Base-by-base conservation (phyloP, 306 rosid genomes). In the Cercis canadensis region DNA sequence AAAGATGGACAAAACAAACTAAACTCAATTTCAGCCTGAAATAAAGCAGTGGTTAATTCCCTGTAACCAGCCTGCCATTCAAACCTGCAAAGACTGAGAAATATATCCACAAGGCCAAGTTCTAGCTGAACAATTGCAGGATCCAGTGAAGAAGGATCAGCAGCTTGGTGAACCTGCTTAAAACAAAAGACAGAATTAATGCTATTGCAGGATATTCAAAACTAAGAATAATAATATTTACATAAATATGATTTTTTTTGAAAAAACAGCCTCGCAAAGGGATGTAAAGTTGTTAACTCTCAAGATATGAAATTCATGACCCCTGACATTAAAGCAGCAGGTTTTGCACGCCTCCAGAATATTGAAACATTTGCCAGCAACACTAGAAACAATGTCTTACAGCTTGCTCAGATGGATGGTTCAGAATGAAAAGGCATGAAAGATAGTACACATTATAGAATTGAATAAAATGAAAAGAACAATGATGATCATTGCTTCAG, bases 1-100 rank as follows among this genome's bases (percentile, higher is more conserved):
- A 93, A 80, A 81, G 96, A 86, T 37, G 98, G 98, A 83, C 85
- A 87, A 77, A 93, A 93, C 92, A 88, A 81, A 75, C 94, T 85
- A 84, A 78, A 93, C 83, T 93, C 97, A 36, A 93, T 85, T 83
- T 90, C 97, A 75, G 98, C 97, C 93, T 90, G 98, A 89, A 93
- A 88, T 69, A 93, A 77, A 72, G 89, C 92, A 50, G 97, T 90
- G 80, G 97, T 86, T 74, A 90, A 80, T 82, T 93, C 98, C 79
- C 81, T 89, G 51, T 88, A 90, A 74, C 98, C 98, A 59, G 89
- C 80, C 80, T 93, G 98, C 98, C 98, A 93, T 68, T 93, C 98
- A 67, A 93, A 88, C 60, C 92, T 81, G 78, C 98, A 93, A 51
- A 90, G 89, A 84, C 90, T 81, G 60, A 93, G 75, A 83, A 93